These are phyloP conservation scores for Fusarium dlaminii DNA, from an alignment of 2,329 filamentous ascomycete genomes.

Conservation along the genomic window DNA sequence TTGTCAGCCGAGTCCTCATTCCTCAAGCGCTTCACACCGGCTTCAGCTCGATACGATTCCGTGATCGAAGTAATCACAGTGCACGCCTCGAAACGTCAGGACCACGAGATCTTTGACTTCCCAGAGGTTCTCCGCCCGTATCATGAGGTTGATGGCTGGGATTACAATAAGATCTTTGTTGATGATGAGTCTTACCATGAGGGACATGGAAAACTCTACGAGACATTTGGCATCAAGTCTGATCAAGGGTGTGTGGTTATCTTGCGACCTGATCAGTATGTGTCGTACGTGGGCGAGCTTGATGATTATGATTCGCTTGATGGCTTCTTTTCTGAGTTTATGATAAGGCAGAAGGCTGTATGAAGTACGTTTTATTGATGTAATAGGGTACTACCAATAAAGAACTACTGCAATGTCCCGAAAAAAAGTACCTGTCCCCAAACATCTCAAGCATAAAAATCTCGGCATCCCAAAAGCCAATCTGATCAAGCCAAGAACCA, in stretches of 20 bases:
- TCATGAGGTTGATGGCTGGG: constrained; percentile 59
- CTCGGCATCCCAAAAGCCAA: background rate
- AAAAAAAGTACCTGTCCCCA: too few species aligned
- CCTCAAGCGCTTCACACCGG: background rate
- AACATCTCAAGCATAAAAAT: too few species aligned
- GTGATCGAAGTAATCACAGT: constrained; percentile 69
- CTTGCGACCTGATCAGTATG: constrained; percentile 74
- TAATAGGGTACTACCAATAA: background rate
- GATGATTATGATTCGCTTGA: constrained; percentile 40
- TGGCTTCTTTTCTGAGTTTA: background rate
- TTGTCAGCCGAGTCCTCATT: constrained; percentile 12
- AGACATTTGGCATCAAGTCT: constrained; percentile 65
- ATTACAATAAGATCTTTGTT: constrained; percentile 66
- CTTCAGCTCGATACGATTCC: constrained; percentile 22
- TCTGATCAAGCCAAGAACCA: background rate
- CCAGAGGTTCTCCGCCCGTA: constrained; percentile 60
- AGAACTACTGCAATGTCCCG: too few species aligned
- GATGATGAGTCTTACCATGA: constrained; percentile 65
- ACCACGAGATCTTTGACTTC: constrained; percentile 53
- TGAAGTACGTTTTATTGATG: background rate
- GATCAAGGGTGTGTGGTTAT: constrained; percentile 65
- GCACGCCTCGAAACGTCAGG: constrained; percentile 61
- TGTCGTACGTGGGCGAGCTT: constrained; percentile 55
- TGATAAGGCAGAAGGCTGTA: background rate
- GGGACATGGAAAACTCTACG: constrained; percentile 61